Base-by-base conservation (phyloP, 2,329 filamentous ascomycete species). In the Sporothrix protearum region DNA sequence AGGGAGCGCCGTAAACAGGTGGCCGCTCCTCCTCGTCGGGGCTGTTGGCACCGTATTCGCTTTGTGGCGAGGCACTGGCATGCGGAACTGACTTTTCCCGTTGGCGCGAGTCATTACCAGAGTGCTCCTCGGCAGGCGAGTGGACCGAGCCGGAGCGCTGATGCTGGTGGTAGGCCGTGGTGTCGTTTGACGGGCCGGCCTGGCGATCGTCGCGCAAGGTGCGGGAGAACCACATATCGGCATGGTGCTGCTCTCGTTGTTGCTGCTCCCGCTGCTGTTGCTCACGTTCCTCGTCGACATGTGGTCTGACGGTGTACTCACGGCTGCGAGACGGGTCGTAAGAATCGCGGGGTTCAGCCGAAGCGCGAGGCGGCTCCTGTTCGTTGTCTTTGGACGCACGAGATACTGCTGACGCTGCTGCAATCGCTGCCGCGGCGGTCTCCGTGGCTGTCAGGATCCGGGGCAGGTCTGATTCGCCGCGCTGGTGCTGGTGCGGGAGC, bases 21-120 rank as follows among this genome's bases (percentile, higher is more conserved):
- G 81, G 79, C 66, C 77, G 78, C 42, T 88, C 86, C 14, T 87
- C 86, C 4, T 81, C 85, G 61, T 88, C 86, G 5, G 86, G 85
- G 73, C 85, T 87, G n/a, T 82, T 83, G 55, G 84, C 83, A 36
- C 82, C 80, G 73, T 87, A 87, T 73, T 86, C 85, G 71, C 81
- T 82, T 22, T 85, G 83, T 63, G 82, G 80, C 3, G 82, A 78
- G 49, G 82, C 82, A 75, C 84, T 82, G 71, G 82, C 71, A 19
- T 69, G 72, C 12, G 59, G 61, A 19, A 67, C 49, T 1, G 72
- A 72, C 33, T 72, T 71, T 16, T 74, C 74, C 14, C 28, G 66
- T 8, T 61, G 71, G 19, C 59, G 70, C 1, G 83, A 77, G 12
- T 81, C 78, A 47, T 86, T 84, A 12, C 81, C 81, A 45, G 80